Evolutionary conservation across 768 basidiomycete genomes (phyloP).

Genomic region (Phanerochaete sordida): DNA sequence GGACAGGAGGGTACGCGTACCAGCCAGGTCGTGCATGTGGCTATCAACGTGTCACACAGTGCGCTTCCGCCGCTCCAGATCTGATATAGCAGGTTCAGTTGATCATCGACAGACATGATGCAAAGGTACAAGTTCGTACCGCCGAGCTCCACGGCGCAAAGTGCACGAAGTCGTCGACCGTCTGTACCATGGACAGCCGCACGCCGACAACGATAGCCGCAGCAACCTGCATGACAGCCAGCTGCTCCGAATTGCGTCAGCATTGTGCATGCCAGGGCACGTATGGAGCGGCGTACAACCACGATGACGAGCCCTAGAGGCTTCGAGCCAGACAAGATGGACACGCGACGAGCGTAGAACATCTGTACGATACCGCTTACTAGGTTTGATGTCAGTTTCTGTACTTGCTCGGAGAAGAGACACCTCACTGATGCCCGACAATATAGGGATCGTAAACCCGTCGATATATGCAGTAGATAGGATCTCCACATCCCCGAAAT

Average conservation of each 20-base stretch:
- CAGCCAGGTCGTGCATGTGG: not conserved
- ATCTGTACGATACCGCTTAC: not conserved
- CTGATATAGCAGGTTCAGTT: not conserved
- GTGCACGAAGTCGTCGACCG: not conserved
- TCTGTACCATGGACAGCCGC: not conserved
- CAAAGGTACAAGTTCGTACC: too few relatives aligned
- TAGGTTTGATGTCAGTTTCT: not conserved
- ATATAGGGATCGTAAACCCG: not conserved
- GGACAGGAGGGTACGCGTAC: not conserved
- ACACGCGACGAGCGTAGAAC: not conserved
- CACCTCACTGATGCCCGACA: not conserved
- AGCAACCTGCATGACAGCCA: not conserved
- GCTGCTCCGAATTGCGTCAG: not conserved
- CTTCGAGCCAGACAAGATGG: not conserved
- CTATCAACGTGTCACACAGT: not conserved
- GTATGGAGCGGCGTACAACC: not conserved
- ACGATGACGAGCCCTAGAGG: not conserved
- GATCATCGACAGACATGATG: not conserved
- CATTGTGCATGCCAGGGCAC: too few relatives aligned
- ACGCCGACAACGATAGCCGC: not conserved
- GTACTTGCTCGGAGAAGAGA: not conserved
- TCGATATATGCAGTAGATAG: not conserved
- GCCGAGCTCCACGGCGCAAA: not conserved
- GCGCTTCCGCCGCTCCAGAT: not conserved
- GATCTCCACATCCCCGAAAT: not conserved